A percentile compares a stretch with the other conserved stretches of the same genome.
phyloP scores from a whole-genome alignment of 495 filamentous ascomycete species.

The Aspergillus homomorphus region DNA sequence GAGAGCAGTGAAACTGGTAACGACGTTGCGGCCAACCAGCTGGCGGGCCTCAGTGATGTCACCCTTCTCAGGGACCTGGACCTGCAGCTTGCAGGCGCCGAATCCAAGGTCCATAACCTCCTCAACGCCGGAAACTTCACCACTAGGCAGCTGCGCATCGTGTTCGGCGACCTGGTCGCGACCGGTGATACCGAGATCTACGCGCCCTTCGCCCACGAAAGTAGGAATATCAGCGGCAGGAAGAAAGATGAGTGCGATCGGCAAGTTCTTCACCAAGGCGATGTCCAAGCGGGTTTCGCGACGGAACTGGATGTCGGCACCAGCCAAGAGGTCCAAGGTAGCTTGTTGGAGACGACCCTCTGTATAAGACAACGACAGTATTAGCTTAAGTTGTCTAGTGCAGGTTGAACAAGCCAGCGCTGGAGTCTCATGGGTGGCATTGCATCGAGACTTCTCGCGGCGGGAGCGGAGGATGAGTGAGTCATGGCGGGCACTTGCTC shows the following conservation, averaged over 20 bases:
- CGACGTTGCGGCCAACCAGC: constrained; percentile 89
- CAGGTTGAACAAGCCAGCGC: constrained; percentile 8
- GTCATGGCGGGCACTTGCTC: constrained; percentile 58
- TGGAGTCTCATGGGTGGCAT: not conserved
- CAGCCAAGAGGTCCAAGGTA: constrained; percentile 81
- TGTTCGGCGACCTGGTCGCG: constrained; percentile 90
- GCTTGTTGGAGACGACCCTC: constrained; percentile 89
- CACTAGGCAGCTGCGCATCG: constrained; percentile 61
- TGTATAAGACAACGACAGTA: constrained; percentile 31
- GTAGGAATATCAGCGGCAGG: constrained; percentile 95
- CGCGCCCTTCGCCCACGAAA: constrained; percentile 91
- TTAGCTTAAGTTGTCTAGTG: constrained; percentile 4
- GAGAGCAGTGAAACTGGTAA: constrained; percentile 89
- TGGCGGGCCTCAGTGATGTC: constrained; percentile 63
- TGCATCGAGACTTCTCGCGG: not conserved
- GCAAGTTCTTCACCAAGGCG: constrained; percentile 91
- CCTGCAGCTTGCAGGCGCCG: constrained; percentile 86
- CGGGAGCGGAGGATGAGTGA: constrained; percentile 17
- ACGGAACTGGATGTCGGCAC: constrained; percentile 93
- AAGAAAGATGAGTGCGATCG: constrained; percentile 94
- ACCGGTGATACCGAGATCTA: constrained; percentile 93
- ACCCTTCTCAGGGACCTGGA: constrained; percentile 91
- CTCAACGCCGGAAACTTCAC: constrained; percentile 65
- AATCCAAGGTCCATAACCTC: constrained; percentile 87
- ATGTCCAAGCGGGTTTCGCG: constrained; percentile 93